Conservation (phyloP, 1,284 basidiomycete species). For the Hemileia vastatrix region DNA sequence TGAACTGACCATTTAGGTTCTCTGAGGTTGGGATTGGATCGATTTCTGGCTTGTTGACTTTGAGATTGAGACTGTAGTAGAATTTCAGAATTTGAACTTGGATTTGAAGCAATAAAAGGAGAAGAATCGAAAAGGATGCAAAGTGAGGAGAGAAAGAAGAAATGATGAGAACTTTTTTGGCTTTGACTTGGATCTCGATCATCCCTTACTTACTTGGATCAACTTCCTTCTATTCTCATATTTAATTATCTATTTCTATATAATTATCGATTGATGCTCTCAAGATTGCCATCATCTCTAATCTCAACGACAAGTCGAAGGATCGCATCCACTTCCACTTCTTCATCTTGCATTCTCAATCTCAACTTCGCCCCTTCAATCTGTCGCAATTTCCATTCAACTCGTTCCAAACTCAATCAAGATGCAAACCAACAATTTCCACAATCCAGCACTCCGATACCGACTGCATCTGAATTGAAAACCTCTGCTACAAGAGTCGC, state of each 20-base stretch:
- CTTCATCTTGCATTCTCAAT: not conserved
- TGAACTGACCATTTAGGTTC: too few relatives aligned
- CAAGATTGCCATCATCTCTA: too few relatives aligned
- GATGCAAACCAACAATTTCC: not conserved
- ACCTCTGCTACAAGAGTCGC: conserved; percentile 67
- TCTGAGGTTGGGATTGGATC: too few relatives aligned
- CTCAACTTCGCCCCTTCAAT: not conserved
- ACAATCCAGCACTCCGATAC: not conserved
- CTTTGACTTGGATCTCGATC: too few relatives aligned
- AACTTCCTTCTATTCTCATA: not conserved
- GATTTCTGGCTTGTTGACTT: too few relatives aligned
- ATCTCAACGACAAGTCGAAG: not conserved
- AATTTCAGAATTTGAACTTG: too few relatives aligned
- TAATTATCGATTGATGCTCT: not conserved
- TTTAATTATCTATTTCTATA: not conserved
- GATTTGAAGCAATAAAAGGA: too few relatives aligned
- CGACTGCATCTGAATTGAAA: not conserved
- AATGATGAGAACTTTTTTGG: too few relatives aligned
- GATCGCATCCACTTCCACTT: not conserved
- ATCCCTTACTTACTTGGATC: too few relatives aligned
- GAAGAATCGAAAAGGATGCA: too few relatives aligned
- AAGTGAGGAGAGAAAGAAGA: too few relatives aligned
- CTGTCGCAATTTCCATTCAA: not conserved
- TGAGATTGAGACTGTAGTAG: too few relatives aligned
- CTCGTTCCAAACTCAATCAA: not conserved